Evolutionary conservation across 148 eudicot genomes (phyloP), one percentile per base, ranked within the genome.

Genomic region (Cornus kousa): DNA sequence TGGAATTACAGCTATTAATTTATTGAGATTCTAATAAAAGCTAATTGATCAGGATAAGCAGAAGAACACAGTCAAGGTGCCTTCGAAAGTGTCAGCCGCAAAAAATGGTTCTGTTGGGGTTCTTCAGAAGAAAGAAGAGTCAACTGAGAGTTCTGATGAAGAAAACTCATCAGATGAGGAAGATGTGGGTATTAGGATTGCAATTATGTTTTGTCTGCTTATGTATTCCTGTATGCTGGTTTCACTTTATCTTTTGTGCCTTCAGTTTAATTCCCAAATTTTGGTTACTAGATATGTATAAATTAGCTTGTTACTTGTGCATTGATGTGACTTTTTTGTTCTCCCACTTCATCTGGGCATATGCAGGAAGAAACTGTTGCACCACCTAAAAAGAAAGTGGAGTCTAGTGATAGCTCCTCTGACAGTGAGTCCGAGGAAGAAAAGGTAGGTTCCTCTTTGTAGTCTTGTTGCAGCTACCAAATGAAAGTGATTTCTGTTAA

Each of bases 401-500:
- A 74, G 20, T 68, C 78, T 9, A 80, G 76, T 71, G 85, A 85
- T 17, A 70, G 81, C 37, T 65, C 73, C 19, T 71, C 79, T 17
- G 81, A 82, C 1, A 74, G 82, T 81, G 85, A 82, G 5, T 85
- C 88, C n/a, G 88, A 85, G 72, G 88, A 85, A 12, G 85, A 85
- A n/a, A 65, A 55, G 80, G 84, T 78, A 35, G 37, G 59, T 12
- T 32, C 13, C 8, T 12, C 39, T 48, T 32, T 48, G 24, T 71
- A n/a, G 22, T 23, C 3, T 4, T 22, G 32, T 71, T 71, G 57
- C 59, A 43, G 24, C 22, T 22, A 10, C 57, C 48, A 13, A 32
- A 4, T 39, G 6, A 39, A 10, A 23, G 7, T 39, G 43, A 4
- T 4, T 39, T 39, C 43, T 6, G 48, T 43, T 4, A 43, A 43